These are phyloP conservation scores for Diplodia seriata DNA, from an alignment of 2,329 filamentous ascomycete genomes.

Conservation along the genomic window DNA sequence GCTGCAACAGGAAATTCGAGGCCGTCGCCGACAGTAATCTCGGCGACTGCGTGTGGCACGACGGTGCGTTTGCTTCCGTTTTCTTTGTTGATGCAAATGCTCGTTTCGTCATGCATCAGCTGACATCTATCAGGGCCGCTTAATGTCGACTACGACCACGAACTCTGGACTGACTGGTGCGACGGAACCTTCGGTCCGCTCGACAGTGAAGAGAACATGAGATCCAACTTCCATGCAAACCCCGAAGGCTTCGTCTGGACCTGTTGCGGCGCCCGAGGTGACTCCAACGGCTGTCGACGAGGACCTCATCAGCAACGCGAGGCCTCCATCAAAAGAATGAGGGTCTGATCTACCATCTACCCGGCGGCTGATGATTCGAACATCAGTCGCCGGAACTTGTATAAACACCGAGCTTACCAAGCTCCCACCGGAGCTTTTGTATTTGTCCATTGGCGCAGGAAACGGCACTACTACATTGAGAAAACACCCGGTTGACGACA, in stretches of 20 bases:
- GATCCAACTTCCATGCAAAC: neutral
- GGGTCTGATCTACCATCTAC: constrained; percentile 3
- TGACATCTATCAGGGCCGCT: constrained; percentile 22
- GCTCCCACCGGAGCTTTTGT: neutral
- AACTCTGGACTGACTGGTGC: constrained; percentile 23
- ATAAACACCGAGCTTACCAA: neutral
- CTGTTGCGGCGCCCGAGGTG: constrained; percentile 20
- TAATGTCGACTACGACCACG: constrained; percentile 16
- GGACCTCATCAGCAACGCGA: constrained; percentile 25
- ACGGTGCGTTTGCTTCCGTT: constrained; percentile 6
- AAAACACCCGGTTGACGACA: neutral
- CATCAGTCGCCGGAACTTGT: neutral
- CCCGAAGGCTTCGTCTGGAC: constrained; percentile 30
- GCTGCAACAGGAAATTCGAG: constrained; percentile 31
- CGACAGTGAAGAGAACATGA: constrained; percentile 23
- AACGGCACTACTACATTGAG: neutral
- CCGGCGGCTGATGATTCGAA: neutral
- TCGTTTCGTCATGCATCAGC: constrained; percentile 1
- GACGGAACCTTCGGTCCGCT: neutral
- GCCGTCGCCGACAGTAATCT: constrained; percentile 8
- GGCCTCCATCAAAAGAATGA: constrained; percentile 26
- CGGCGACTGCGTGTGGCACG: constrained; percentile 29
- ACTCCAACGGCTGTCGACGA: constrained; percentile 18
- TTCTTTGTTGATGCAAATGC: neutral
- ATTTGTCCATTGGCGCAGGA: neutral